phyloP scores from a whole-genome alignment of 495 filamentous ascomycete genomes.

The Tirmania nivea region DNA sequence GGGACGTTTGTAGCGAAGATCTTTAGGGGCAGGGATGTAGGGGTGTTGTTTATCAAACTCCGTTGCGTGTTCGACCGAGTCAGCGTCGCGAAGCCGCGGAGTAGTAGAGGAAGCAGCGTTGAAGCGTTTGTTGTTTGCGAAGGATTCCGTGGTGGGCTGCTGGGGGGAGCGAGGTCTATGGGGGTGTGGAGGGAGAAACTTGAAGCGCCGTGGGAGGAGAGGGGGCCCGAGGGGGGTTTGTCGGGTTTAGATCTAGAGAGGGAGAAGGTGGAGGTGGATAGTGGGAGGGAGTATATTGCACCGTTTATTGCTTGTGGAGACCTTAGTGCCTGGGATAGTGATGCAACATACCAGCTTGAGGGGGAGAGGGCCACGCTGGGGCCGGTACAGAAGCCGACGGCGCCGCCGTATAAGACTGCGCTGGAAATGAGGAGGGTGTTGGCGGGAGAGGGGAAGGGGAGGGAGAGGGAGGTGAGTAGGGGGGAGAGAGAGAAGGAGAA shows the following conservation, averaged over 20 bases:
- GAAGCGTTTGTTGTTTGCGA: slow-evolving; percentile 94
- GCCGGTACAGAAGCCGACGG: slow-evolving; percentile 88
- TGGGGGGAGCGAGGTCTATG: slow-evolving; percentile 33
- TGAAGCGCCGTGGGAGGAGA: slow-evolving; percentile 20
- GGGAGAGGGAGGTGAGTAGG: no score
- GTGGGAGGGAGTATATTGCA: slow-evolving; percentile 53
- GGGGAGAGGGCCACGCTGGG: slow-evolving; percentile 54
- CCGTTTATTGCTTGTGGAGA: slow-evolving; percentile 93
- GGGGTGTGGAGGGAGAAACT: slow-evolving; percentile 22
- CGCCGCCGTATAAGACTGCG: slow-evolving; percentile 79
- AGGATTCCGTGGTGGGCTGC: slow-evolving; percentile 50
- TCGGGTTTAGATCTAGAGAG: slow-evolving; percentile 5
- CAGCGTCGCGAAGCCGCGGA: slow-evolving; percentile 76
- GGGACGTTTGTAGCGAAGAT: slow-evolving; percentile 97
- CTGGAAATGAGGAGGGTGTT: slow-evolving; percentile 44
- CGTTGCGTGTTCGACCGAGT: slow-evolving; percentile 59
- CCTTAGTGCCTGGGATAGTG: slow-evolving; percentile 79
- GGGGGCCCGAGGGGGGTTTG: slow-evolving; percentile 21
- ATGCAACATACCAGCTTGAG: slow-evolving; percentile 77
- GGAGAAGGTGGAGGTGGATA: slow-evolving; percentile 22
- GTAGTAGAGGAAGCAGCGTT: slow-evolving; percentile 77
- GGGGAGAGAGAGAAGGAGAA: neutral
- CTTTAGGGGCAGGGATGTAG: slow-evolving; percentile 80
- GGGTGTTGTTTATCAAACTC: slow-evolving; percentile 76
- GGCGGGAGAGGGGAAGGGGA: slow-evolving; percentile 3